These are phyloP conservation scores for Alternaria hordeiaustralica DNA, from an alignment of 2,329 filamentous ascomycete species.

Conservation along the genomic window DNA sequence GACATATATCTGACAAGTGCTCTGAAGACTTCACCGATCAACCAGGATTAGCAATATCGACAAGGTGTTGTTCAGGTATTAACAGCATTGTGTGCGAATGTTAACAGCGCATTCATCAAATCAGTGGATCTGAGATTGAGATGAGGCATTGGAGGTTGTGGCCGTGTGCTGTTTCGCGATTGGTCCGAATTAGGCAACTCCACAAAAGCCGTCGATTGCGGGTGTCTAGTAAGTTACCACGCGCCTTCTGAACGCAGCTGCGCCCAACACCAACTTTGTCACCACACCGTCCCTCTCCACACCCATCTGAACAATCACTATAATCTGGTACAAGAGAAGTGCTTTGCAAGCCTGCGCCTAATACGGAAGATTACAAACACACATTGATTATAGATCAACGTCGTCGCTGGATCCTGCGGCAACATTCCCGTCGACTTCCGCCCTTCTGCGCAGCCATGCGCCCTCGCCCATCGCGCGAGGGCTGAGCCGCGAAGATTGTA, in stretches of 20 bases:
- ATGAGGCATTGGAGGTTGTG: too few relatives aligned
- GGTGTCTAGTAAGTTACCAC: neutral
- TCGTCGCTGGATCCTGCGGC: neutral
- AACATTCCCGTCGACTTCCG: neutral
- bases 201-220: neutral
- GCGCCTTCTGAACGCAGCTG: neutral
- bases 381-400: neutral
- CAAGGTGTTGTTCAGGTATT: too few relatives aligned
- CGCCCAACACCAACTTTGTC: neutral
- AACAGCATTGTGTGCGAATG: too few relatives aligned
- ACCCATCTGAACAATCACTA: neutral
- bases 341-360: neutral
- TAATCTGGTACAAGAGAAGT: neutral
- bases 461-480: neutral
- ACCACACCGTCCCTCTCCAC: neutral
- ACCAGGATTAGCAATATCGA: too few relatives aligned
- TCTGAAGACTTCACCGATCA: too few relatives aligned
- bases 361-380: neutral
- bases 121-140: too few relatives aligned
- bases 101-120: too few relatives aligned
- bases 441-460: constrained; percentile 6
- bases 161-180: neutral
- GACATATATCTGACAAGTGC: too few relatives aligned
- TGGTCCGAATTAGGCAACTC: neutral
- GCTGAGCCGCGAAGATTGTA: neutral